Percentiles rank a stretch among this genome's conserved stretches.
Conservation (phyloP, 345 rosid species). For the Gossypium stocksii region DNA sequence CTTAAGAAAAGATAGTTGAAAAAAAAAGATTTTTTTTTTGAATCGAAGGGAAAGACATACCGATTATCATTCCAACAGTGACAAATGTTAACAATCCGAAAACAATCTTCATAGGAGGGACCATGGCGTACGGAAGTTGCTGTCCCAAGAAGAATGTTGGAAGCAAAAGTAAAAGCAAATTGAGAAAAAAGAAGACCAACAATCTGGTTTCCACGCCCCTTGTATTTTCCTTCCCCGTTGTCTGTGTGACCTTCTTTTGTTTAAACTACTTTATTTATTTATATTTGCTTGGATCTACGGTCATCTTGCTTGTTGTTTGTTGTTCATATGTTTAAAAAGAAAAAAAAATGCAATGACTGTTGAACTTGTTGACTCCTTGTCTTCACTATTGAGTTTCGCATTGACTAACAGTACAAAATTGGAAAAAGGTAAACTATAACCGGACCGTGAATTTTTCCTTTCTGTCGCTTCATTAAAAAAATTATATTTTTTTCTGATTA, state of each 20-base stretch:
- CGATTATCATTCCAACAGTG: slow-evolving; percentile 87
- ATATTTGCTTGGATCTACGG: not conserved
- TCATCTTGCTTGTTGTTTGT: not conserved
- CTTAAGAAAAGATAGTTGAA: not conserved
- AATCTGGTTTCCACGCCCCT: slow-evolving; percentile 6
- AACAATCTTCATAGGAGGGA: slow-evolving; percentile 66
- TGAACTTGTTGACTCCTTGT: not conserved
- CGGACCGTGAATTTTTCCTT: too few species aligned
- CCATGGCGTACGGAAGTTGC: slow-evolving; percentile 31
- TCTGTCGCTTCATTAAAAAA: too few species aligned
- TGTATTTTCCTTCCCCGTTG: not conserved
- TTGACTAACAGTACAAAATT: too few species aligned
- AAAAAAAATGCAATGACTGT: not conserved
- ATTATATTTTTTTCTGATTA: too few species aligned
- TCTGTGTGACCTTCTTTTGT: not conserved
- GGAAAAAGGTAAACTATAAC: too few species aligned
- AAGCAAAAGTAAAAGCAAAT: not conserved
- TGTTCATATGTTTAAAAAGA: not conserved
- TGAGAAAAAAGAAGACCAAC: not conserved
- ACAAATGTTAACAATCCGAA: slow-evolving; percentile 80
- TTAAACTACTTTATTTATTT: not conserved
- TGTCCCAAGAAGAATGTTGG: too few species aligned
- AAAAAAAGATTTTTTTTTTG: not conserved
- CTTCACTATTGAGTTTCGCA: not conserved
- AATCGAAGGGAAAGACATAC: slow-evolving; percentile 29